Conservation (phyloP, 1,284 basidiomycete species). For the Xerocomus amazonicus region DNA sequence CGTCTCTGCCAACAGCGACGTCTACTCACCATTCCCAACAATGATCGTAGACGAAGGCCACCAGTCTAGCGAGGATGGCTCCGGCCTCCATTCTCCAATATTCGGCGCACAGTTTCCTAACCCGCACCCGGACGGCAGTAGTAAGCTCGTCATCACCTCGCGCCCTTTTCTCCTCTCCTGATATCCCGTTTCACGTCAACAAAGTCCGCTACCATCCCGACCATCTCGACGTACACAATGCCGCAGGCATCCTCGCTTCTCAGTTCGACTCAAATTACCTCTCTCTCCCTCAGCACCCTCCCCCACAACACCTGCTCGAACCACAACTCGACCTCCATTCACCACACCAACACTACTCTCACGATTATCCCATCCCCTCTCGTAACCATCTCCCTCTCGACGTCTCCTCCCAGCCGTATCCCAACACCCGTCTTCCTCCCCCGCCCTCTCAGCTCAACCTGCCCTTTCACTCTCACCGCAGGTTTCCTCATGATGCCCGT, state of each 20-base stretch:
- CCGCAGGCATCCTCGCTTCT: constrained; percentile 43
- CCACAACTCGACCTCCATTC: constrained; percentile 37
- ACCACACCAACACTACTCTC: constrained; percentile 23
- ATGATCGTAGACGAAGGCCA: constrained; percentile 58
- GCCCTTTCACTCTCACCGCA: constrained; percentile 40
- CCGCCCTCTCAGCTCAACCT: constrained; percentile 36
- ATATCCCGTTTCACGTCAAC: constrained; percentile 40
- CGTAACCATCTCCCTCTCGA: constrained; percentile 45
- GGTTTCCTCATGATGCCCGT: constrained; percentile 46
- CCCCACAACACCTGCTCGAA: constrained; percentile 36
- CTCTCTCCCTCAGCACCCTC: constrained; percentile 10
- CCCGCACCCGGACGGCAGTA: constrained; percentile 44
- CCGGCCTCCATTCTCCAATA: constrained; percentile 65
- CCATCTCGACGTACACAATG: constrained; percentile 46
- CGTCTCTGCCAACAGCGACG: constrained; percentile 48
- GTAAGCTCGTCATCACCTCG: constrained; percentile 41
- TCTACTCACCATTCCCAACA: constrained; percentile 50
- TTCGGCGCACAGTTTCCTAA: constrained; percentile 51
- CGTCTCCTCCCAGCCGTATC: constrained; percentile 38
- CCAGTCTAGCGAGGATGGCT: constrained; percentile 69
- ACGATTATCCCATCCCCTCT: constrained; percentile 24
- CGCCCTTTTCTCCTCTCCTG: constrained; percentile 29
- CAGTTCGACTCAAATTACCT: constrained; percentile 46
- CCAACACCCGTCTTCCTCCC: constrained; percentile 40
- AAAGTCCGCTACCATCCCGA: constrained; percentile 69